Conservation (phyloP, 108 stramenopile species). For the Halocafeteria seosinensis region DNA sequence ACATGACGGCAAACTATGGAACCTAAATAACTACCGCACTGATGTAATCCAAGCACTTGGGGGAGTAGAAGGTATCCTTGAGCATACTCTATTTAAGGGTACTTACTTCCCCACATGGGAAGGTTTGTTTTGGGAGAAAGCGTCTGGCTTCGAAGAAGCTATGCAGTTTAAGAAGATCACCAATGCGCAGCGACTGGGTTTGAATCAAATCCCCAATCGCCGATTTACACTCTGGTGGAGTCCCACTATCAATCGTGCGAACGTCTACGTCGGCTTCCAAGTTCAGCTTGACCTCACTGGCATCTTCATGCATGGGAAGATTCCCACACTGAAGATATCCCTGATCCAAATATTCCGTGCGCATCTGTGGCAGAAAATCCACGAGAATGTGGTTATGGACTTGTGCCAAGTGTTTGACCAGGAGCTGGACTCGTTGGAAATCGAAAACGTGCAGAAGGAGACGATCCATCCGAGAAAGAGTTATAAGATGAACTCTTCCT, state of each 20-base stretch:
- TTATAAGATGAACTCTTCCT: slow-evolving; percentile 98
- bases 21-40: slow-evolving; percentile 93
- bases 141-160: slow-evolving; percentile 89
- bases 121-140: slow-evolving; percentile 99
- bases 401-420: slow-evolving; percentile 92
- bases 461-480: slow-evolving; percentile 98
- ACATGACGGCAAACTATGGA: slow-evolving; percentile 99
- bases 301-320: slow-evolving; percentile 99
- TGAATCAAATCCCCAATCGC: slow-evolving; percentile 98
- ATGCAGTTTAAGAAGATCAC: slow-evolving; percentile 94
- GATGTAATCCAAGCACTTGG: slow-evolving; percentile 99
- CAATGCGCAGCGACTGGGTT: slow-evolving; percentile 89
- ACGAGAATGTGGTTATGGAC: slow-evolving; percentile 96
- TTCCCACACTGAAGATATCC: slow-evolving; percentile 80
- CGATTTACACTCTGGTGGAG: slow-evolving; percentile 99
- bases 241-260: slow-evolving; percentile 95
- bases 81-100: slow-evolving; percentile 97
- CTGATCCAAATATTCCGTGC: slow-evolving; percentile 60
- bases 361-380: slow-evolving; percentile 99
- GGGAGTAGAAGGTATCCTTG: slow-evolving; percentile 92
- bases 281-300: slow-evolving; percentile 97
- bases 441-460: slow-evolving; percentile 97
- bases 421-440: slow-evolving; percentile 89
- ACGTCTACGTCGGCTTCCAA: slow-evolving; percentile 98
- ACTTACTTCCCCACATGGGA: slow-evolving; percentile 99